phyloP scores from a whole-genome alignment of 495 filamentous ascomycete species.

The Echria macrotheca region DNA sequence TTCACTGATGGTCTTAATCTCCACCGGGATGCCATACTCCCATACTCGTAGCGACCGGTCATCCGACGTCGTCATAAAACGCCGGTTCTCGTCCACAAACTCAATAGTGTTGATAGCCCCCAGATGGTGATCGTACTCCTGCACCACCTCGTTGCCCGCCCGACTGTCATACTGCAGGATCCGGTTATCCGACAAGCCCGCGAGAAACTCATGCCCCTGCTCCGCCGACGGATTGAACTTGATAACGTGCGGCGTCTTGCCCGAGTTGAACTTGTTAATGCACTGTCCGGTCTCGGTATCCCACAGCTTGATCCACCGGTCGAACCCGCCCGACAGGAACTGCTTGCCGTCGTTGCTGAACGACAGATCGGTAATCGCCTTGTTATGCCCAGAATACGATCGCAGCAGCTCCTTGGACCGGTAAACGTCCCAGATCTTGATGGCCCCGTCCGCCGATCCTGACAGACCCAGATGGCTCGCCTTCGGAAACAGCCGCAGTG shows the following conservation, averaged over 20 bases:
- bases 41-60: constrained; percentile 93
- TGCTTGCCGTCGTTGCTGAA: constrained; percentile 77
- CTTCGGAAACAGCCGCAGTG: constrained; percentile 78
- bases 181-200: constrained; percentile 96
- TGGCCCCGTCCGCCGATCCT: constrained; percentile 75
- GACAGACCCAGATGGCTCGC: constrained; percentile 86
- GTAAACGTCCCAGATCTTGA: constrained; percentile 95
- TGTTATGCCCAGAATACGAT: constrained; percentile 84
- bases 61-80: constrained; percentile 96
- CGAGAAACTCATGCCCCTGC: constrained; percentile 83
- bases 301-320: constrained; percentile 95
- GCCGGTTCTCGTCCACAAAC: constrained; percentile 88
- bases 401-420: constrained; percentile 81
- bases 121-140: constrained; percentile 98
- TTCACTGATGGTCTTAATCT: constrained; percentile 60
- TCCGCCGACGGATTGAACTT: constrained; percentile 79
- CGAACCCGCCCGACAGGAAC: constrained; percentile 89
- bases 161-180: constrained; percentile 96
- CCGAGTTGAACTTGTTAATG: constrained; percentile 76
- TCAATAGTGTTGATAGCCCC: constrained; percentile 97
- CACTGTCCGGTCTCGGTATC: constrained; percentile 93
- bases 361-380: constrained; percentile 82
- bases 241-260: constrained; percentile 92
- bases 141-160: constrained; percentile 68
- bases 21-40: constrained; percentile 94